Base-by-base conservation (phyloP, 768 basidiomycete species). In the Pisolithus tinctorius region DNA sequence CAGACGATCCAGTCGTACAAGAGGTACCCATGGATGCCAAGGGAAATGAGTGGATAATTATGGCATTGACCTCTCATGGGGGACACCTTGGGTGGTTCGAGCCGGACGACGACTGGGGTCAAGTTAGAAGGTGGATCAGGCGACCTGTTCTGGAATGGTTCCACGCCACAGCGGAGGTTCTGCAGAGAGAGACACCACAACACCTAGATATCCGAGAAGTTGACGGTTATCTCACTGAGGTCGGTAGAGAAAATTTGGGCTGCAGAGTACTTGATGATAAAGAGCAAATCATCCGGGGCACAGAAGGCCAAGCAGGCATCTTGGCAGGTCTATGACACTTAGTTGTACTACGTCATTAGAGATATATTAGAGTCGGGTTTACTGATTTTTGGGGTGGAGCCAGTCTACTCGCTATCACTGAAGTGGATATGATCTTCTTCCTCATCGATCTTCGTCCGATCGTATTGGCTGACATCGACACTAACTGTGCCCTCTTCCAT, bases 381-480 rank as follows among this genome's bases (percentile, higher is more conserved):
- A 39, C 14, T 34, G 37, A 48, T 45, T 36, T 36, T 26, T 23
- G 29, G 34, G 17, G 20, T 26, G 25, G 41, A 45, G 36, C 38
- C 42, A 36, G 17, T 29, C 78, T 68, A 93, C 69, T 94, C 92
- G 60, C 90, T 93, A 65, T 94, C 92, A 62, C 89, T 93, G 65
- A 93, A 90, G 53, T 79, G 79, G 51, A 92, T 69, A 48, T 69
- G 69, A 23, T 78, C 79, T 54, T 86, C 81, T 46, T 69, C 61
- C 25, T 55, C 58, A 42, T 79, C 75, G 25, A 72, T 61, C 42
- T 72, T 73, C 38, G 75, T 77, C 55, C 93, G 78, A 50, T 93
- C 87, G 60, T 94, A 99, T 65, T 93, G 86, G 57, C 83, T 88
- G 61, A 90, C 68, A 65, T 97, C 94, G 47, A 98, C 90, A 20